Evolutionary conservation across 2,329 filamentous ascomycete genomes (phyloP), one percentile per base, ranked within the genome.

Genomic region (Fusarium subtropicale): DNA sequence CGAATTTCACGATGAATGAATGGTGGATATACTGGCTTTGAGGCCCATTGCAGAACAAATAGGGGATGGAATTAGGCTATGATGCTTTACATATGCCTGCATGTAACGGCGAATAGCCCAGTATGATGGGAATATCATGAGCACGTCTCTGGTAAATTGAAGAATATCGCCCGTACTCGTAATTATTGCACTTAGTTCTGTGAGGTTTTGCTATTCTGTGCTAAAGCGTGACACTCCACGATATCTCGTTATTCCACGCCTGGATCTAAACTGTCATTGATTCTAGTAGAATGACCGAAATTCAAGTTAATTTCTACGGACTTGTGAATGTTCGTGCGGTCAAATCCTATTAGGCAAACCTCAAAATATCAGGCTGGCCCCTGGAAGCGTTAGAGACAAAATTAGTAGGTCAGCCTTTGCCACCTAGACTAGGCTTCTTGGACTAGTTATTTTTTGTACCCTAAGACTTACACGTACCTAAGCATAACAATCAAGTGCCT

Each of bases 121-220:
- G 59, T 59, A 33, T 69, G 57, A 44, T 42, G 65, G 41, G 66
- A 41, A 70, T 67, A 70, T 41, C 59, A 56, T 16, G 33, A 69
- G 53, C 51, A 64, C 54, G 51, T 54, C 67, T 68, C 57, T 64
- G 57, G 64, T 64, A 26, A 66, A 65, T 68, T 41, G 20, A 57
- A 45, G 42, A 33, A 69, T 44, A 9, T 39, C 52, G 34, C 31
- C 42, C 22, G 18, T 26, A n/a, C 4, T 16, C 24, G 9, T n/a
- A 8, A 18, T 20, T 20, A 20, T 34, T 24, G 33, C 2, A 15
- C 12, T 41, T 41, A 28, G 10, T 52, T 30, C 9, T 5, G 18
- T 30, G 18, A 52, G 7, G n/a, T 16, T 39, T 6, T 20, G 12
- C 6, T 28, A 38, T 52, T 9, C 9, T 39, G 34, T 41, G 34